Conservation (phyloP, 129 eudicot species). For the Glebionis coronaria region DNA sequence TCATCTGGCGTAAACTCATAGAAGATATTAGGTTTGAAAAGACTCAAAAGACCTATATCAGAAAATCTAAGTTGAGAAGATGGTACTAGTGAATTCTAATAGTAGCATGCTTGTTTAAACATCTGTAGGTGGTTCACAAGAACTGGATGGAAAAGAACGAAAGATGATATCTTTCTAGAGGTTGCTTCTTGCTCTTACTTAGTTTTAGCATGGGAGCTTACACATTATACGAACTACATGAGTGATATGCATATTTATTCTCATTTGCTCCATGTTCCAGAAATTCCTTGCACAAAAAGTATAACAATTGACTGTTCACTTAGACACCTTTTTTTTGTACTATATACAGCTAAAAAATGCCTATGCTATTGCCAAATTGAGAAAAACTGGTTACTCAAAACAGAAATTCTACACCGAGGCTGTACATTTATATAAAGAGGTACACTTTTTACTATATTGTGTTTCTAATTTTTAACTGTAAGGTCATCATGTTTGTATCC, state of each 20-base stretch:
- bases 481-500: constrained; percentile 6
- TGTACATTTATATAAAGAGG: constrained; percentile 73
- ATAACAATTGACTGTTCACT: not conserved
- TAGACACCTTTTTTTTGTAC: constrained; percentile 25
- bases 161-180: constrained; percentile 80
- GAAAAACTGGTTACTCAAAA: constrained; percentile 85
- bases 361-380: constrained; percentile 71
- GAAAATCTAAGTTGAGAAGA: constrained; percentile 14
- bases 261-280: constrained; percentile 11
- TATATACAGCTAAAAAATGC: constrained; percentile 79
- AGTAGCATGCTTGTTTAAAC: constrained; percentile 16
- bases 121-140: constrained; percentile 80
- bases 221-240: not conserved
- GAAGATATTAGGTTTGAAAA: constrained; percentile 5
- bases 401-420: constrained; percentile 74
- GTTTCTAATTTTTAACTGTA: constrained; percentile 7
- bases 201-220: constrained; percentile 4
- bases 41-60: not conserved
- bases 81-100: constrained; percentile 10
- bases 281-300: not conserved
- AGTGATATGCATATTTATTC: constrained; percentile 12
- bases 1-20: not conserved
- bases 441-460: constrained; percentile 25
- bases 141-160: constrained; percentile 90
- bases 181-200: constrained; percentile 36